Evolutionary conservation across 2,329 filamentous ascomycete genomes (phyloP).

Genomic region (Talaromyces pinophilus): DNA sequence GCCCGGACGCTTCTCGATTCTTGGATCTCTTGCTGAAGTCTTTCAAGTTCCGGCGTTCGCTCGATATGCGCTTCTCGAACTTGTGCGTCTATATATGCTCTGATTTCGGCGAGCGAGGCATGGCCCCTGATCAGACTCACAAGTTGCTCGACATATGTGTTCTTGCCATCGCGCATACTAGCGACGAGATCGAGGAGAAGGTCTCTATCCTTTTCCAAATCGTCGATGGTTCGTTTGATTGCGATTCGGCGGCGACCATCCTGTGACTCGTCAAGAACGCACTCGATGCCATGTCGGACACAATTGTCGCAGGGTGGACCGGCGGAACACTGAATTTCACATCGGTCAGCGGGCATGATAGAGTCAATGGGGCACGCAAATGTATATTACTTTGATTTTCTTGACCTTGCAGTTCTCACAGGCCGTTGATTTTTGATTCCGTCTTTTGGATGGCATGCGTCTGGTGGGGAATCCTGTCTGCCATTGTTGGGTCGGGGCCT

Average conservation of each 20-base stretch:
- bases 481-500: background rate
- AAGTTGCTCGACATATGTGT: constrained; percentile 27
- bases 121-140: constrained; percentile 33
- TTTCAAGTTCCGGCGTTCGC: constrained; percentile 29
- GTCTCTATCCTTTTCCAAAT: constrained; percentile 31
- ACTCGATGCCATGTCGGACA: constrained; percentile 28
- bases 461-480: background rate
- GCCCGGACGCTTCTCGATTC: constrained; percentile 26
- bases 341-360: background rate
- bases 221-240: constrained; percentile 10
- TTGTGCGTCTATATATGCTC: constrained; percentile 30
- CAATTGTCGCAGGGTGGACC: constrained; percentile 31
- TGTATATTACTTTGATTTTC: constrained; percentile 4
- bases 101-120: constrained; percentile 32
- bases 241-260: constrained; percentile 23
- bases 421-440: constrained; percentile 6
- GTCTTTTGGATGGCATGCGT: background rate
- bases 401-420: constrained; percentile 2
- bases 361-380: background rate
- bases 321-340: constrained; percentile 27
- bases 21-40: constrained; percentile 26
- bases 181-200: constrained; percentile 30
- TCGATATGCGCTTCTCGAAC: constrained; percentile 25
- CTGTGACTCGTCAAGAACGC: constrained; percentile 28
- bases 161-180: constrained; percentile 29